phyloP scores from a whole-genome alignment of 2,329 filamentous ascomycete genomes.

The Dryadomyces sulphureus region DNA sequence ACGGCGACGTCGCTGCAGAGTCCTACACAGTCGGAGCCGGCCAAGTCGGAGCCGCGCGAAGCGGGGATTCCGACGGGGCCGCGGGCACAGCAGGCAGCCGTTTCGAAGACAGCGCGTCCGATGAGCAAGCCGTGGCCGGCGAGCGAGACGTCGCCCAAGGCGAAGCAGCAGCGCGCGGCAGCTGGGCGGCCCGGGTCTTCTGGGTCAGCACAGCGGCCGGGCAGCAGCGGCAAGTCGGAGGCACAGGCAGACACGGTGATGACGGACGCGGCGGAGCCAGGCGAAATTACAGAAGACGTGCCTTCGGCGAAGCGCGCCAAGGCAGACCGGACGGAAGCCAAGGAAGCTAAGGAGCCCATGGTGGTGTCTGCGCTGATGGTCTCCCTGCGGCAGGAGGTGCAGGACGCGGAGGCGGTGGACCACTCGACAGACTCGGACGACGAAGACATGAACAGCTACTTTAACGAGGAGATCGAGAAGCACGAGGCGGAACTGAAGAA shows the following conservation, averaged over 20 bases:
- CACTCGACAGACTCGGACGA: constrained; percentile 36
- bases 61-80: constrained; percentile 35
- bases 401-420: neutral
- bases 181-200: constrained; percentile 20
- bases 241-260: constrained; percentile 17
- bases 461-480: constrained; percentile 36
- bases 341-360: neutral
- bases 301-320: neutral
- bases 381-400: constrained; percentile 5
- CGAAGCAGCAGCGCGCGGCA: constrained; percentile 21
- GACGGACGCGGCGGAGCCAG: constrained; percentile 24
- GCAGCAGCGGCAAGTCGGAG: constrained; percentile 37
- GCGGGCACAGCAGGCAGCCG: constrained; percentile 32
- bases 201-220: constrained; percentile 29
- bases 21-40: neutral
- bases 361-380: constrained; percentile 4
- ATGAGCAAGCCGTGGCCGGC: constrained; percentile 48
- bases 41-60: constrained; percentile 26
- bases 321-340: neutral
- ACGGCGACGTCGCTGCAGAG: constrained; percentile 21
- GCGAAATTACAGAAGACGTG: constrained; percentile 25
- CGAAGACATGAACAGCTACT: constrained; percentile 42
- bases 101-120: constrained; percentile 21
- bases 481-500: constrained; percentile 35
- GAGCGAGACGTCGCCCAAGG: constrained; percentile 35